Percentiles rank a stretch among this genome's conserved stretches.
phyloP scores from a whole-genome alignment of 495 filamentous ascomycete genomes.

The Neurospora sp. region DNA sequence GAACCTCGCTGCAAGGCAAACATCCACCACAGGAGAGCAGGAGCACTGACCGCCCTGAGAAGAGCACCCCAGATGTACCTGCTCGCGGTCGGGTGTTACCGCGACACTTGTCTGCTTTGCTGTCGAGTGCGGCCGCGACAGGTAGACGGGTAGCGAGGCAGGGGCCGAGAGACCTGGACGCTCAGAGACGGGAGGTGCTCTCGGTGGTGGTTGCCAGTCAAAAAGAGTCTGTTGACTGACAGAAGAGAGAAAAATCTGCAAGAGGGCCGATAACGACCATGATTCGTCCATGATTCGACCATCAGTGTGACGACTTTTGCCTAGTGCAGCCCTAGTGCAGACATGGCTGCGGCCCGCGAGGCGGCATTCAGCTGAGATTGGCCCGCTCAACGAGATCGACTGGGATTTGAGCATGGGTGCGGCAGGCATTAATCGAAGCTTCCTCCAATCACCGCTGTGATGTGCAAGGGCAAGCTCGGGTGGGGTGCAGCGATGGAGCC shows the following conservation, averaged over 20 bases:
- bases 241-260: constrained; percentile 1
- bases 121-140: background rate
- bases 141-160: constrained; percentile 15
- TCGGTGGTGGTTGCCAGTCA: constrained; percentile 3
- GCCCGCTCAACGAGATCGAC: constrained; percentile 24
- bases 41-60: background rate
- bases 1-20: background rate
- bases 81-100: constrained; percentile 16
- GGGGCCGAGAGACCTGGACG: constrained; percentile 5
- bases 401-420: constrained; percentile 14
- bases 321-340: constrained; percentile 28
- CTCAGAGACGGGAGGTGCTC: background rate
- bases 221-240: background rate
- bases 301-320: constrained; percentile 27
- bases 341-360: constrained; percentile 25
- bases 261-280: constrained; percentile 16
- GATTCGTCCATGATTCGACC: constrained; percentile 23
- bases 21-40: background rate
- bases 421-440: constrained; percentile 17
- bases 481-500: background rate
- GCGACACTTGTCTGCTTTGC: constrained; percentile 12
- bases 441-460: constrained; percentile 18
- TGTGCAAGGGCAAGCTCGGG: background rate
- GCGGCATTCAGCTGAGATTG: constrained; percentile 28
- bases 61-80: constrained; percentile 7